phyloP scores from a whole-genome alignment of 2,329 filamentous ascomycete species.

The Penicillium sp. region DNA sequence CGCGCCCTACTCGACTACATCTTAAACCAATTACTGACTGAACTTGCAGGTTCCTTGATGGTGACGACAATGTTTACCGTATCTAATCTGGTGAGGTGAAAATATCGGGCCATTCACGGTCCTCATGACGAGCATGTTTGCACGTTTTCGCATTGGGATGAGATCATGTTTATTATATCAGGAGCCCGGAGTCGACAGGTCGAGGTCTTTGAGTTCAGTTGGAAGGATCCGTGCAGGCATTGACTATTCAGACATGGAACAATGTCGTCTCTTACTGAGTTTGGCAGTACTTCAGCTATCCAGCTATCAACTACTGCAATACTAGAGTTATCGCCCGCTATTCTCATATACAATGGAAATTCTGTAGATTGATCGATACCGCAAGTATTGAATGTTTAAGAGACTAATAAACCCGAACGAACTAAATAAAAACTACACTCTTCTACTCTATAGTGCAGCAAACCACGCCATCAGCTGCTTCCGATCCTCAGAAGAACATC shows the following conservation, averaged over 20 bases:
- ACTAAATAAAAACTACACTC: no score
- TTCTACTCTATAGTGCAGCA: neutral
- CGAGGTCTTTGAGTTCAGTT: neutral
- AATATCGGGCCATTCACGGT: neutral
- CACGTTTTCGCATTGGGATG: constrained; percentile 22
- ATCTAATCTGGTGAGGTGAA: constrained; percentile 45
- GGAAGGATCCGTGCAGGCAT: no score
- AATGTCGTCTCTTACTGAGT: no score
- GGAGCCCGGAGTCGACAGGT: constrained; percentile 20
- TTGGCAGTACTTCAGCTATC: no score
- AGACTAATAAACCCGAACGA: no score
- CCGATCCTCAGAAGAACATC: neutral
- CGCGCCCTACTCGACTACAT: neutral
- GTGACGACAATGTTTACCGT: constrained; percentile 63
- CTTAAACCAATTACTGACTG: constrained; percentile 3
- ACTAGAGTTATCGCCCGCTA: no score
- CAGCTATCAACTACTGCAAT: no score
- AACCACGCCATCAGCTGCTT: neutral
- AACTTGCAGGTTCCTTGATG: constrained; percentile 39
- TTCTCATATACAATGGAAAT: no score
- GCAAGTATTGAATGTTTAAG: no score
- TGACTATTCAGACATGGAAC: no score
- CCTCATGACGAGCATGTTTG: constrained; percentile 18
- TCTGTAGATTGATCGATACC: no score
- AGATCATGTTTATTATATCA: constrained; percentile 21